Conservation (phyloP, 192 early-diverging fungal genomes). For the Backusella tuberculispora region DNA sequence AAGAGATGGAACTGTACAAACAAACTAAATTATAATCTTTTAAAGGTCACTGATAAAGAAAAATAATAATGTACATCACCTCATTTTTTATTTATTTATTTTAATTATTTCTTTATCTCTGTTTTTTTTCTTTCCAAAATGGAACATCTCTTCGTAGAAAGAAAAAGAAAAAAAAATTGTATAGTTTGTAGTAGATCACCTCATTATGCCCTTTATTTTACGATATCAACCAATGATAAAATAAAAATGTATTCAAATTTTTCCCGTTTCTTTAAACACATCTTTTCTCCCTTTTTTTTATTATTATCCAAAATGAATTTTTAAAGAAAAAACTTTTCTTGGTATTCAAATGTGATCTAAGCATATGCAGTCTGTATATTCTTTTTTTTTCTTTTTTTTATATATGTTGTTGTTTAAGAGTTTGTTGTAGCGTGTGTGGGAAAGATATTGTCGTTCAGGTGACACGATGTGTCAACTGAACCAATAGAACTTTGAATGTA, state of each 20-base stretch:
- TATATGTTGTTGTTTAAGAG: constrained; percentile 2
- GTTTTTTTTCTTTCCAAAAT: background rate
- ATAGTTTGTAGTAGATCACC: background rate
- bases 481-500: constrained; percentile 1
- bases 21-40: background rate
- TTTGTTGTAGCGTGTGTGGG: background rate
- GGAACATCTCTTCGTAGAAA: background rate
- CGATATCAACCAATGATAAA: background rate
- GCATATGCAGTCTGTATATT: background rate
- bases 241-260: background rate
- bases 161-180: background rate
- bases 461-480: constrained; percentile 3
- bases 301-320: background rate
- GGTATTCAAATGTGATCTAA: background rate
- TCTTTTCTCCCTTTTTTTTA: background rate
- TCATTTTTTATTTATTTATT: background rate
- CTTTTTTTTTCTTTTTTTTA: background rate
- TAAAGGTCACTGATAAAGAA: background rate
- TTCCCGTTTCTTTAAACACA: background rate
- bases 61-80: background rate
- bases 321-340: background rate
- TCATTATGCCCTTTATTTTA: background rate
- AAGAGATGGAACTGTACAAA: background rate
- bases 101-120: background rate
- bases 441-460: background rate